These are phyloP conservation scores for Apiospora koreana DNA, from an alignment of 2,329 filamentous ascomycete species.

Conservation along the genomic window DNA sequence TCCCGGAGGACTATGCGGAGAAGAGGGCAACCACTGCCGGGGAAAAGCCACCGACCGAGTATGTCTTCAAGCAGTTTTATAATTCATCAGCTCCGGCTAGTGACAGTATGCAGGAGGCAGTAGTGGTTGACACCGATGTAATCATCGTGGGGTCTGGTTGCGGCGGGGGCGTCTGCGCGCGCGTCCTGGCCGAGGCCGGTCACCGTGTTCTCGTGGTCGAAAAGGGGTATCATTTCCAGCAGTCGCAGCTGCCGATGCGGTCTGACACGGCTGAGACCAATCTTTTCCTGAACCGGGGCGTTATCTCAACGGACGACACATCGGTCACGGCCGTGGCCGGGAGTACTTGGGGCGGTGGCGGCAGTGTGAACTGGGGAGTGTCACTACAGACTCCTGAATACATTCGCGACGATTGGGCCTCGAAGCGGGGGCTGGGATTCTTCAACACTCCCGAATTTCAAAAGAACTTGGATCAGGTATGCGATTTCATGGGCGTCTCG, in stretches of 20 bases:
- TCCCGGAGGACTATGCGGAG: slow-evolving; percentile 35
- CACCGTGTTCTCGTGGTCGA: slow-evolving; percentile 66
- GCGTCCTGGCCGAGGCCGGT: slow-evolving; percentile 58
- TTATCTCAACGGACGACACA: slow-evolving; percentile 47
- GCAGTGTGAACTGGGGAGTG: slow-evolving; percentile 69
- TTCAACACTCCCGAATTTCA: slow-evolving; percentile 68
- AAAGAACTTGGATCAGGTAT: slow-evolving; percentile 54
- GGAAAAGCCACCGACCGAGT: slow-evolving; percentile 41
- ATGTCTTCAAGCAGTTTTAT: slow-evolving; percentile 45
- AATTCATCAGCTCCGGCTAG: slow-evolving; percentile 21
- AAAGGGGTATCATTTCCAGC: slow-evolving; percentile 66
- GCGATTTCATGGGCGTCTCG: slow-evolving; percentile 26
- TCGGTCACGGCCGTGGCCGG: slow-evolving; percentile 59
- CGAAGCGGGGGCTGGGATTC: slow-evolving; percentile 55
- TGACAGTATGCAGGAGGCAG: slow-evolving; percentile 33
- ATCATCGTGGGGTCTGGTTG: slow-evolving; percentile 73
- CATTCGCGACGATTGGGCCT: slow-evolving; percentile 69
- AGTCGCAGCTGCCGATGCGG: slow-evolving; percentile 66
- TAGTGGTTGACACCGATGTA: slow-evolving; percentile 64
- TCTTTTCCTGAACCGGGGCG: slow-evolving; percentile 61
- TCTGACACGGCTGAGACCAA: slow-evolving; percentile 52
- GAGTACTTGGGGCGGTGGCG: slow-evolving; percentile 70
- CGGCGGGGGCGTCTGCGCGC: slow-evolving; percentile 69
- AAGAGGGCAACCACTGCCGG: background rate
- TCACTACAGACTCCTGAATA: slow-evolving; percentile 56